phyloP scores from a whole-genome alignment of 495 filamentous ascomycete species.

The Lasiosphaeria miniovina region DNA sequence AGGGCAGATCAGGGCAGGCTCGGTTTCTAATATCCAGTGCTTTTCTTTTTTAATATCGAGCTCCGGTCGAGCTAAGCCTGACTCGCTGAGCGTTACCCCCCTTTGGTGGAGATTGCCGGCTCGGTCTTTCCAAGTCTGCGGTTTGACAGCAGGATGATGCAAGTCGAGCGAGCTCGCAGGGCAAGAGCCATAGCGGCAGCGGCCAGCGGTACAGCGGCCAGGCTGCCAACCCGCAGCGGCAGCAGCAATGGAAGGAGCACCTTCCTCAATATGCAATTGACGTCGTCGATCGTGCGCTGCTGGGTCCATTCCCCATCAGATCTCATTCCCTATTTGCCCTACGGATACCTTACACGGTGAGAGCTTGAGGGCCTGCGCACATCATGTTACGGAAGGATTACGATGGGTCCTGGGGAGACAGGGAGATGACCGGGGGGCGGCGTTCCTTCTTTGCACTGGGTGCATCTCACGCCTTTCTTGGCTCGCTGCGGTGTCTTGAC shows the following conservation, averaged over 20 bases:
- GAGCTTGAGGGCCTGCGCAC: background rate
- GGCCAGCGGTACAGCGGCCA: too few species aligned
- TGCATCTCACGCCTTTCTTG: background rate
- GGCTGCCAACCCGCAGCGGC: too few species aligned
- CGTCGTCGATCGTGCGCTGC: conserved; percentile 6
- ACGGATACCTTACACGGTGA: background rate
- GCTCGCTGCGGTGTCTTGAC: background rate
- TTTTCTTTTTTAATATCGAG: conserved; percentile 4
- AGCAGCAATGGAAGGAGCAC: too few species aligned
- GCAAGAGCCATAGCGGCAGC: too few species aligned
- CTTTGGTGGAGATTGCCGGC: conserved; percentile 25
- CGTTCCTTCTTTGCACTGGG: background rate
- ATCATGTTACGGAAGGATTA: background rate
- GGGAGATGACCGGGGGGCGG: background rate
- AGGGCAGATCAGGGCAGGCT: conserved; percentile 4
- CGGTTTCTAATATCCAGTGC: conserved; percentile 3
- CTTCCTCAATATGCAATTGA: conserved; percentile 7
- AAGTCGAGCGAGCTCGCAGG: conserved; percentile 13
- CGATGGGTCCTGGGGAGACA: background rate
- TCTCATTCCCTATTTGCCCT: too few species aligned
- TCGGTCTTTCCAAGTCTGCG: conserved; percentile 2
- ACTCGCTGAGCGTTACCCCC: conserved; percentile 16
- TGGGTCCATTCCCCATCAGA: too few species aligned
- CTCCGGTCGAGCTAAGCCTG: conserved; percentile 10
- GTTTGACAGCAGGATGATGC: conserved; percentile 17